Evolutionary conservation across 805 yeast species (phyloP).

Genomic region (Candida koratica): DNA sequence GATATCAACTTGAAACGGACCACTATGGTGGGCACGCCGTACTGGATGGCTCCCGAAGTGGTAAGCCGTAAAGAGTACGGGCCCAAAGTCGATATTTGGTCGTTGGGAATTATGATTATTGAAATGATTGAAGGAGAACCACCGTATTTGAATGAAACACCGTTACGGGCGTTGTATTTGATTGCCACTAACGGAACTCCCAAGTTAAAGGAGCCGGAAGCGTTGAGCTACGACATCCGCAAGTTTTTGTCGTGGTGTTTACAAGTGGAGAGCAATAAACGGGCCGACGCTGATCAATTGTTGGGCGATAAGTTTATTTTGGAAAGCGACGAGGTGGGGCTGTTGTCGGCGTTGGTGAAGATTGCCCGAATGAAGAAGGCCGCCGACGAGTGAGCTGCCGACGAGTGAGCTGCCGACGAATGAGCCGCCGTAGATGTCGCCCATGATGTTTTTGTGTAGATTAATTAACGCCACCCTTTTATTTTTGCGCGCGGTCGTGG

Average conservation of each 20-base stretch:
- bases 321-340: conserved; percentile 56
- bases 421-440: too few species aligned
- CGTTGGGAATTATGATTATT: conserved; percentile 94
- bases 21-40: conserved; percentile 99
- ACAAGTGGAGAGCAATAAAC: conserved; percentile 74
- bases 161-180: conserved; percentile 85
- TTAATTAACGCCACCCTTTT: too few species aligned
- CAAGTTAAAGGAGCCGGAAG: conserved; percentile 81
- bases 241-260: conserved; percentile 73
- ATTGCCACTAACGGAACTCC: conserved; percentile 98
- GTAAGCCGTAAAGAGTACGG: conserved; percentile 93
- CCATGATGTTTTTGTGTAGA: too few species aligned
- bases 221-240: conserved; percentile 61
- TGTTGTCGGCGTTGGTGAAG: conserved; percentile 71
- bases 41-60: conserved; percentile 99
- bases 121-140: conserved; percentile 99
- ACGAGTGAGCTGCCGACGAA: too few species aligned
- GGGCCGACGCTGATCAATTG: conserved; percentile 75
- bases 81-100: conserved; percentile 97
- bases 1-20: conserved; percentile 72
- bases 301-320: conserved; percentile 61
- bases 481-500: too few species aligned
- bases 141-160: conserved; percentile 94
- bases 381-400: conserved; percentile 18
- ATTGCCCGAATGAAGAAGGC: conserved; percentile 66